Percentiles rank a stretch among this genome's conserved stretches.
These are phyloP conservation scores for Medicago truncatula DNA, from an alignment of 306 rosid species.

Conservation along the genomic window MtrunA17r5.0-ANR NC_053049.1:14623501-14624000, in stretches of 20 bases:
- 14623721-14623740: slow-evolving; percentile 53
- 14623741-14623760: slow-evolving; percentile 44
- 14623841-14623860: slow-evolving; percentile 76
- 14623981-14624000: slow-evolving; percentile 79
- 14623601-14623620: not conserved
- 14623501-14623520: not conserved
- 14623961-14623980: slow-evolving; percentile 92
- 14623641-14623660: slow-evolving; percentile 8
- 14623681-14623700: not conserved
- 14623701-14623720: slow-evolving; percentile 23
- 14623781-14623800: not conserved
- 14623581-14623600: not conserved
- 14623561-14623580: not conserved
- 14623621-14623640: slow-evolving; percentile 9
- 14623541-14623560: not conserved
- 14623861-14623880: slow-evolving; percentile 88
- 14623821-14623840: slow-evolving; percentile 33
- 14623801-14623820: not conserved
- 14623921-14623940: slow-evolving; percentile 89
- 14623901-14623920: slow-evolving; percentile 77
- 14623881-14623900: slow-evolving; percentile 84
- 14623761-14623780: not conserved
- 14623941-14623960: slow-evolving; percentile 72
- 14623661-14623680: slow-evolving; percentile 13
- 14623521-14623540: not conserved